These are phyloP conservation scores for Tolypocladium album DNA, from an alignment of 2,329 filamentous ascomycete species.

Conservation along the genomic window DNA sequence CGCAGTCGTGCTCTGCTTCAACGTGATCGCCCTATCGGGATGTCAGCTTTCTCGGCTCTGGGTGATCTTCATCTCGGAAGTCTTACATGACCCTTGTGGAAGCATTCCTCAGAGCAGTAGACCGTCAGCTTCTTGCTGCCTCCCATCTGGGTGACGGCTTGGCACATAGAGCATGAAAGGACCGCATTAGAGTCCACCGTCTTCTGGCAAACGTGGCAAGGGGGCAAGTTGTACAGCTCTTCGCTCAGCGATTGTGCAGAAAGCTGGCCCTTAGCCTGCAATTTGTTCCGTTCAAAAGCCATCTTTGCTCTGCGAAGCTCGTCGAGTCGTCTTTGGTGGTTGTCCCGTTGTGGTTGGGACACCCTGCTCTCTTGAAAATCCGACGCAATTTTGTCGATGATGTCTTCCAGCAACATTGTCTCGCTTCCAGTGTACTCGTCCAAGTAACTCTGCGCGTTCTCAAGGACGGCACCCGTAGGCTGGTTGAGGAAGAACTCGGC, in stretches of 20 bases:
- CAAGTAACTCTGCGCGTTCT: constrained; percentile 26
- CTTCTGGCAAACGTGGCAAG: constrained; percentile 28
- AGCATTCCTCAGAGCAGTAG: constrained; percentile 35
- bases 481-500: constrained; percentile 29
- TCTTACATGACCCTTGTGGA: constrained; percentile 29
- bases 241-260: constrained; percentile 17
- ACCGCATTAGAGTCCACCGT: constrained; percentile 23
- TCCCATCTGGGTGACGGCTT: constrained; percentile 27
- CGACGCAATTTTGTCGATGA: constrained; percentile 21
- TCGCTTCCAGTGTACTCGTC: constrained; percentile 21
- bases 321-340: constrained; percentile 27
- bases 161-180: constrained; percentile 33
- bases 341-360: constrained; percentile 24
- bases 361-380: constrained; percentile 18
- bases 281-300: constrained; percentile 35
- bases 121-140: constrained; percentile 24
- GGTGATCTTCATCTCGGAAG: background rate
- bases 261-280: constrained; percentile 23
- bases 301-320: constrained; percentile 37
- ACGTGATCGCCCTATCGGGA: constrained; percentile 25
- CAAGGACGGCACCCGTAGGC: constrained; percentile 19
- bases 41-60: constrained; percentile 11
- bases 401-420: constrained; percentile 18
- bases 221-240: constrained; percentile 25
- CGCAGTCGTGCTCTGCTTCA: constrained; percentile 27